phyloP scores from a whole-genome alignment of 1,284 basidiomycete species.

The Bjerkandera adusta region DNA sequence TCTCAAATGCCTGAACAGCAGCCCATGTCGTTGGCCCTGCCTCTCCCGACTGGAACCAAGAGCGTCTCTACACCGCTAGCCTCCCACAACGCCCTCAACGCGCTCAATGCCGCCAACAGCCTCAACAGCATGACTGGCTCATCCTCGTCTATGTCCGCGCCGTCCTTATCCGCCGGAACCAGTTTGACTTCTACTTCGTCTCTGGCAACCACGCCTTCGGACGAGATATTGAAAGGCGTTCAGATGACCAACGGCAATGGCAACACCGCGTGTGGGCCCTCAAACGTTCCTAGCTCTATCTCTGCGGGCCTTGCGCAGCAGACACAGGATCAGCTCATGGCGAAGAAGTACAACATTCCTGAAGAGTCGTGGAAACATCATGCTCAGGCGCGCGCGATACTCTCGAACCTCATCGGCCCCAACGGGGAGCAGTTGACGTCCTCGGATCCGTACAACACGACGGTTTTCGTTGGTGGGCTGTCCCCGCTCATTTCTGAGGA shows the following conservation, averaged over 20 bases:
- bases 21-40: constrained; percentile 45
- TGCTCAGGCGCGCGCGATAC: constrained; percentile 73
- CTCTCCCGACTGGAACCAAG: constrained; percentile 44
- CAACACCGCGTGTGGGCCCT: constrained; percentile 16
- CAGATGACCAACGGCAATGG: constrained; percentile 40
- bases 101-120: constrained; percentile 33
- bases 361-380: constrained; percentile 84
- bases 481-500: constrained; percentile 86
- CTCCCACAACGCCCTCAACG: constrained; percentile 35
- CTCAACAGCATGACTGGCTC: constrained; percentile 42
- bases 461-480: constrained; percentile 88
- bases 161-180: constrained; percentile 55
- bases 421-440: constrained; percentile 83
- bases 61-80: constrained; percentile 71
- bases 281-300: constrained; percentile 34
- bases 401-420: constrained; percentile 77
- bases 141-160: constrained; percentile 52
- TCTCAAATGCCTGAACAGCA: constrained; percentile 16
- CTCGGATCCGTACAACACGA: constrained; percentile 89
- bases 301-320: constrained; percentile 39
- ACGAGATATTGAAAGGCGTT: constrained; percentile 37
- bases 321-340: constrained; percentile 38
- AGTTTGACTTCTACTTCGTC: constrained; percentile 46
- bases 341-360: constrained; percentile 52
- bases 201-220: constrained; percentile 43